phyloP scores from a whole-genome alignment of 2,329 filamentous ascomycete genomes.

The Ceratocystis alfenasii region DNA sequence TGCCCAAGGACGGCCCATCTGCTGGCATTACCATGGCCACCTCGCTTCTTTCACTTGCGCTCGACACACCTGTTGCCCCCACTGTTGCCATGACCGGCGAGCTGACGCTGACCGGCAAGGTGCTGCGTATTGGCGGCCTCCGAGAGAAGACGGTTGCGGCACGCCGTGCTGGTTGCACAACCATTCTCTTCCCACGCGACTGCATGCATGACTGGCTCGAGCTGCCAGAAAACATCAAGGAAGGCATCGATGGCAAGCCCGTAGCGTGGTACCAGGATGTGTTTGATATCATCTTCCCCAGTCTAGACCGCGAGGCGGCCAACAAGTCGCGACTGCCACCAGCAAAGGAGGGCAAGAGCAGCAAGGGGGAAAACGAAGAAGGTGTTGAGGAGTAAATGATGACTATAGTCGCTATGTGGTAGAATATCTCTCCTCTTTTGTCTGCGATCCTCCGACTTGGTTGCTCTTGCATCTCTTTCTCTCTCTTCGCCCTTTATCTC shows the following conservation, averaged over 20 bases:
- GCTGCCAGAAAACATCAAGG: constrained; percentile 96
- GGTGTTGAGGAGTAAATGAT: constrained; percentile 26
- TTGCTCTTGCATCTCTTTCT: not conserved
- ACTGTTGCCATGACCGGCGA: constrained; percentile 97
- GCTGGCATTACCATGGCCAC: constrained; percentile 99
- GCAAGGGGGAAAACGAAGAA: constrained; percentile 32
- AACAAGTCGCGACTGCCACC: constrained; percentile 45
- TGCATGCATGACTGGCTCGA: constrained; percentile 97
- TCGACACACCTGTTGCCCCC: constrained; percentile 66
- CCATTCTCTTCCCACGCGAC: constrained; percentile 87
- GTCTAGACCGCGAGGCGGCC: constrained; percentile 59
- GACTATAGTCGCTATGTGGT: not conserved
- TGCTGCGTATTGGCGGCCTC: constrained; percentile 83
- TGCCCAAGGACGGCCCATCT: constrained; percentile 84
- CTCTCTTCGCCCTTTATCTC: constrained; percentile 15
- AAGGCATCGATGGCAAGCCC: constrained; percentile 81
- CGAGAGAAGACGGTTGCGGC: constrained; percentile 97
- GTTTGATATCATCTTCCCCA: constrained; percentile 79
- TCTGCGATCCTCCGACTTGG: no score
- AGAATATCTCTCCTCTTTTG: no score
- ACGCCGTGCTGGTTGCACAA: constrained; percentile 79
- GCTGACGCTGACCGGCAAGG: constrained; percentile 91
- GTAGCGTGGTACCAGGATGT: constrained; percentile 92
- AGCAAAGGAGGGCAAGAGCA: constrained; percentile 35
- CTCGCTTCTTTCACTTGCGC: constrained; percentile 69